Evolutionary conservation across 1,284 basidiomycete species (phyloP), one percentile per base, ranked within the genome.

Genomic region (Heterobasidion irregulare): DNA sequence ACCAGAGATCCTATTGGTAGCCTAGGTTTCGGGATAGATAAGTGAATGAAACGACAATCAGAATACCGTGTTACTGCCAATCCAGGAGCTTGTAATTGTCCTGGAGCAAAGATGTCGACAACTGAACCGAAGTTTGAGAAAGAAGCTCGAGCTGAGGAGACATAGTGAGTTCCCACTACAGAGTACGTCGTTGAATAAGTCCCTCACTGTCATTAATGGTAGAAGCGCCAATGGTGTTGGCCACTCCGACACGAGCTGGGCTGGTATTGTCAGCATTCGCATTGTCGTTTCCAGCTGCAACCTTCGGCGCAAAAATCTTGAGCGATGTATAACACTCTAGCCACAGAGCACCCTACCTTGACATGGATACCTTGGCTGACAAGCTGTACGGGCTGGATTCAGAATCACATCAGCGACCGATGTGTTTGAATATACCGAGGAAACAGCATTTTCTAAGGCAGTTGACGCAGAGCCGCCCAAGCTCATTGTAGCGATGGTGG

Each of bases 401-500:
- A 50, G 8, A 46, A 41, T 36, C 19, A 16, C 15, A 26, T 6
- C 4, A 47, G 33, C 7, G 9, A n/a, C 8, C 18, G 26, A 7
- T 34, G 34, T 6, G 36, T 26, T 32, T 16, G 5, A n/a, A 45
- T 61, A 53, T 47, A 65, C 83, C 43, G 75, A 72, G 64, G 81
- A 72, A 58, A 88, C 84, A 46, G 85, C 84, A 56, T 77, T 75
- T 68, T 89, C 84, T 48, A 89, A 75, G 35, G 82, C 72, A 56
- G 75, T 74, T 47, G 78, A 79, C 65, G 81, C 80, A 59, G 80
- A 75, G 62, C 85, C 86, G 50, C 85, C 85, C 53, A 89, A 76
- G 54, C 82, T 84, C 83, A 89, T 84, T 71, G 82, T 84, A 62
- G 83, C 83, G 61, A 88, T 80, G 38, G 83, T 82, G 15, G 72